phyloP scores from a whole-genome alignment of 768 basidiomycete genomes.

The Agaricus sinodeliciosus region DNA sequence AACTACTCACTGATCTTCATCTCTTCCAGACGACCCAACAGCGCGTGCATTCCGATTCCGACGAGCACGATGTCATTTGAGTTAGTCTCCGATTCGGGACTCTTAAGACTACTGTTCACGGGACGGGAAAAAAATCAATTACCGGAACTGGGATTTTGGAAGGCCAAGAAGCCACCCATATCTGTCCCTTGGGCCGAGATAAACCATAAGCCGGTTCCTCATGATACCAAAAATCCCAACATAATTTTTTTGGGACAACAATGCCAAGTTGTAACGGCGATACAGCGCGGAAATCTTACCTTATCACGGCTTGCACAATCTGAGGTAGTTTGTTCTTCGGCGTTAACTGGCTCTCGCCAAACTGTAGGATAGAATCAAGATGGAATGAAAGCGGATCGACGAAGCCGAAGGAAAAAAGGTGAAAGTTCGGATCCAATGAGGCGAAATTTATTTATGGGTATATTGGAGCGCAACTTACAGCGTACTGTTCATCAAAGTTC shows the following conservation, averaged over 20 bases:
- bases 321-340: slow-evolving; percentile 63
- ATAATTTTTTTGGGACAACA: neutral
- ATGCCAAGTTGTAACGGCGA: neutral
- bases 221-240: no score
- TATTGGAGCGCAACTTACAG: slow-evolving; percentile 36
- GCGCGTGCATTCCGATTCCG: slow-evolving; percentile 48
- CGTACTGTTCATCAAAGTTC: slow-evolving; percentile 39
- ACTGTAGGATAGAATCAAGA: slow-evolving; percentile 35
- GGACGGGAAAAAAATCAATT: neutral
- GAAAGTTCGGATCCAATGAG: neutral
- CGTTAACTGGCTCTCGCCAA: slow-evolving; percentile 69
- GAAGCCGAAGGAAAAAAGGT: neutral
- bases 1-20: slow-evolving; percentile 67
- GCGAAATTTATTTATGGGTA: slow-evolving; percentile 3
- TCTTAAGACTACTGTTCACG: slow-evolving; percentile 54
- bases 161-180: neutral
- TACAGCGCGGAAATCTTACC: slow-evolving; percentile 30
- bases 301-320: slow-evolving; percentile 67
- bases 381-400: neutral
- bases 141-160: neutral
- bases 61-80: slow-evolving; percentile 70
- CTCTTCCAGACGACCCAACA: slow-evolving; percentile 62
- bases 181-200: no score
- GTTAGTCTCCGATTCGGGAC: slow-evolving; percentile 69
- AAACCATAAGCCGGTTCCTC: no score